Evolutionary conservation across 139 green algal genomes (phyloP), one percentile per base, ranked within the genome.

Genomic region (Chlorella sorokiniana): DNA sequence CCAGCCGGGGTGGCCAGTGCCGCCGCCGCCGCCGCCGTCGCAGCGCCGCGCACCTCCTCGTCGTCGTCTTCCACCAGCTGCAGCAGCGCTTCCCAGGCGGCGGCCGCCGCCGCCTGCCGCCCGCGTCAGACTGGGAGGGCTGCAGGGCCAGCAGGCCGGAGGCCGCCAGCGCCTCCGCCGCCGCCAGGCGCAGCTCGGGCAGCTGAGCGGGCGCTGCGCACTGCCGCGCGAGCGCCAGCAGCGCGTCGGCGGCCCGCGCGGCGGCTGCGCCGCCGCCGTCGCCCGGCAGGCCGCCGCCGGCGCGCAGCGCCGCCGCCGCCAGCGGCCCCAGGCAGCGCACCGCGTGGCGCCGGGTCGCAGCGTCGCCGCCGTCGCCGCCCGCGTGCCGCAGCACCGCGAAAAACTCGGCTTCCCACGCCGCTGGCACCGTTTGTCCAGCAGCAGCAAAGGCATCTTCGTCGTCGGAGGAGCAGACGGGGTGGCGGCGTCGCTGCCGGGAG

Each of bases 51-150:
- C 41, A 97, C 89, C 5, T 85, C 83, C 9, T 83, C 81, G 27
- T 96, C 93, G 42, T 97, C 94, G 72, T 97, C 94, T 78, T 97
- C 90, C 69, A 94, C 76, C 25, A 97, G 83, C 40, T 45, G 25
- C 38, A 95, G 51, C 29, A 74, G 83, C 5, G 81, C 33, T 5
- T 63, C 23, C 94, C 94, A 97, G 1, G 76, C 86, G 0, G 48
- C 51, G n/a, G 94, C 67, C 1, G 82, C 69, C 4, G 71, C 75
- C n/a, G 31, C 27, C 76, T 56, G 70, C 59, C 56, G 82, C 29
- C n/a, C 35, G 37, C 33, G 37, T 52, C 78, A 5, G 78, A 41
- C 35, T 71, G 64, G 23, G 10, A 6, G 2, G 45, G 64, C 35
- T 41, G 23, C 27, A 84, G n/a, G 4, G 25, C 22, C 64, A 93